Base-by-base conservation (phyloP, 2,329 filamentous ascomycete genomes). In the Penicillium griseofulvum region DNA sequence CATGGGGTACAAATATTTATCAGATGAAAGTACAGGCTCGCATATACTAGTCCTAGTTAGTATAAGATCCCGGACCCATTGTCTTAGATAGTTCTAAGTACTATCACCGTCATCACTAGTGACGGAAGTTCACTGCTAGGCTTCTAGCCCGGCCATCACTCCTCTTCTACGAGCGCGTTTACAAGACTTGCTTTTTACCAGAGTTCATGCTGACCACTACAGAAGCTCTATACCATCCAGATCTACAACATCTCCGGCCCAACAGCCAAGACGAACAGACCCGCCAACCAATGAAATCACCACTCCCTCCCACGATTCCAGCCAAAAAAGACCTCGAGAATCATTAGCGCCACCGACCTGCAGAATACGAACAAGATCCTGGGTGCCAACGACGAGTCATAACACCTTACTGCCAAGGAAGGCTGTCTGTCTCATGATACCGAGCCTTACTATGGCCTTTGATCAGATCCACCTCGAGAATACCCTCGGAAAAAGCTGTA, bases 351-450 rank as follows among this genome's bases (percentile, higher is more conserved):
- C 17, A 33, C 33, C 17, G 4, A 8, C 4, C 5, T n/a, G 12
- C 28, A 33, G 12, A 2, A 10, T 22, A 10, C 22, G 9, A 4
- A 4, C 7, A 12, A 16, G 1, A 33, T 22, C 17, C 12, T 1
- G 17, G 22, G 0, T 12, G n/a, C 33, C 11, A 5, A 44, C 17
- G 3, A n/a, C 2, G n/a, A 11, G 12, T 4, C 3, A n/a, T 0
- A n/a, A 4, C 5, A 1, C 2, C 4, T 0, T 45, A 1, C 28
- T 4, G 2, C 16, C 11, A 19, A 16, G 7, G 12, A n/a, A 31
- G 12, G 22, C 7, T 10, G 9, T 8, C 8, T 31, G 7, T 6
- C 2, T 22, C 17, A 7, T 22, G 7, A 29, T 14, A 19, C 17
- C 4, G 1, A 6, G 8, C 7, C 12, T 9, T 19, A 22, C 6